phyloP scores from a whole-genome alignment of 139 green algal genomes.

The Tetradesmus obliquus region DNA sequence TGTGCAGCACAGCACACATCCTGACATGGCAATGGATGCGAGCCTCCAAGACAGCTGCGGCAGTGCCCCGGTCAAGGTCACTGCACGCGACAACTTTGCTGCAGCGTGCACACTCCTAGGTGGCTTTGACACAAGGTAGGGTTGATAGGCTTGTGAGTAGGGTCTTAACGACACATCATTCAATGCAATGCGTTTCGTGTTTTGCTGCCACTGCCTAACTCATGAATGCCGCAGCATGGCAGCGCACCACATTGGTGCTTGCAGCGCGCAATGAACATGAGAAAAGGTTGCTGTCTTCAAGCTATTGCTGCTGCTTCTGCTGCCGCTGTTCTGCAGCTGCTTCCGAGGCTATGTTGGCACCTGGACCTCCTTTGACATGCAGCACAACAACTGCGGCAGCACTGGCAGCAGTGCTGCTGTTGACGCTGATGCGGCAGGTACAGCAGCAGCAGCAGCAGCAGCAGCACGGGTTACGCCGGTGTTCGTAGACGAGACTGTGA shows the following conservation, averaged over 20 bases:
- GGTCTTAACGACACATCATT: neutral
- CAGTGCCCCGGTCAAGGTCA: neutral
- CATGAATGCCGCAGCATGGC: neutral
- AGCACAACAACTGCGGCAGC: neutral
- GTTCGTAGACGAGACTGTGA: slow-evolving; percentile 1
- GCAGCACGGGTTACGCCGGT: neutral
- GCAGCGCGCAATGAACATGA: neutral
- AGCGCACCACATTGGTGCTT: neutral
- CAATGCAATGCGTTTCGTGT: neutral
- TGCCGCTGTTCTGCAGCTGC: neutral
- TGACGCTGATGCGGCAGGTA: neutral
- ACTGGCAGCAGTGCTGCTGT: neutral
- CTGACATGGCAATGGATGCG: neutral
- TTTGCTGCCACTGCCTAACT: neutral
- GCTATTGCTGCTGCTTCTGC: neutral
- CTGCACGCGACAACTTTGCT: neutral
- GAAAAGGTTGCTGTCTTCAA: neutral
- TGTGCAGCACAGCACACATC: neutral
- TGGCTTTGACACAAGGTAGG: neutral
- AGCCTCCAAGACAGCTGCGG: neutral
- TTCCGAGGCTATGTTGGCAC: slow-evolving; percentile 9
- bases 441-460: neutral
- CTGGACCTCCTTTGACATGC: neutral
- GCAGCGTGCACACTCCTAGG: neutral
- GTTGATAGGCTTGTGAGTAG: neutral